A percentile compares a stretch with the other conserved stretches of the same genome.
These are phyloP conservation scores for Funneliformis caledonium DNA, from an alignment of 371 early-diverging fungal genomes.

Conservation along the genomic window DNA sequence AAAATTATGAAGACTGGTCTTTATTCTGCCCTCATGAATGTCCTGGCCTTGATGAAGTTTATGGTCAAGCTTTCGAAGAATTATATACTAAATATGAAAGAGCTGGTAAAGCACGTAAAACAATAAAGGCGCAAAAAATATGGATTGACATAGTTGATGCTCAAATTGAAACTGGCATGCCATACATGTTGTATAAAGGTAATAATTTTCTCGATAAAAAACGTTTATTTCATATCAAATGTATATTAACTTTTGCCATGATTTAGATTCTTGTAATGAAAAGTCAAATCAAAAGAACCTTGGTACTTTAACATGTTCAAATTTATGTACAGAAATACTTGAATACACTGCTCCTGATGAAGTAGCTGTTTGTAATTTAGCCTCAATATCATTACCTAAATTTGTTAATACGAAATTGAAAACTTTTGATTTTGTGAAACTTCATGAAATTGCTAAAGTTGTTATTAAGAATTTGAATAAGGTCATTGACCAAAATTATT, in stretches of 20 bases:
- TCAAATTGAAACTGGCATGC: constrained; percentile 99
- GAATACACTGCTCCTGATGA: constrained; percentile 97
- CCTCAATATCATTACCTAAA: constrained; percentile 93
- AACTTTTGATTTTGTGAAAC: constrained; percentile 72
- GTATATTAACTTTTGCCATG: constrained; percentile 99
- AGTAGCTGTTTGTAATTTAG: constrained; percentile 99
- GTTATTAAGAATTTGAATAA: constrained; percentile 90
- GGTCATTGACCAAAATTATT: constrained; percentile 97
- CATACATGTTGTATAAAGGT: constrained; percentile 98
- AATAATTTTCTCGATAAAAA: constrained; percentile 85
- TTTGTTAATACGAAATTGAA: constrained; percentile 76
- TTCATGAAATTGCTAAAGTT: constrained; percentile 60
- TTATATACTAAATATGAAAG: constrained; percentile 87
- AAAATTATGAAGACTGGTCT: constrained; percentile 94
- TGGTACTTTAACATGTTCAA: constrained; percentile 94
- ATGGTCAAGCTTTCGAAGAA: constrained; percentile 94
- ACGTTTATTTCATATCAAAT: constrained; percentile 94
- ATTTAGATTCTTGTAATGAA: constrained; percentile 83
- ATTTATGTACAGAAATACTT: constrained; percentile 93
- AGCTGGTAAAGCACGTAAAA: constrained; percentile 83
- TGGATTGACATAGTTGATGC: constrained; percentile 98
- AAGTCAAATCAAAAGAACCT: constrained; percentile 93
- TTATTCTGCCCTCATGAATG: constrained; percentile 98
- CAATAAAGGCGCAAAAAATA: constrained; percentile 96
- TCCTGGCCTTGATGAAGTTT: constrained; percentile 88